Conservation (phyloP, 202 grass and related monocot genomes). For the Dendrocalamus latiflorus region DNA sequence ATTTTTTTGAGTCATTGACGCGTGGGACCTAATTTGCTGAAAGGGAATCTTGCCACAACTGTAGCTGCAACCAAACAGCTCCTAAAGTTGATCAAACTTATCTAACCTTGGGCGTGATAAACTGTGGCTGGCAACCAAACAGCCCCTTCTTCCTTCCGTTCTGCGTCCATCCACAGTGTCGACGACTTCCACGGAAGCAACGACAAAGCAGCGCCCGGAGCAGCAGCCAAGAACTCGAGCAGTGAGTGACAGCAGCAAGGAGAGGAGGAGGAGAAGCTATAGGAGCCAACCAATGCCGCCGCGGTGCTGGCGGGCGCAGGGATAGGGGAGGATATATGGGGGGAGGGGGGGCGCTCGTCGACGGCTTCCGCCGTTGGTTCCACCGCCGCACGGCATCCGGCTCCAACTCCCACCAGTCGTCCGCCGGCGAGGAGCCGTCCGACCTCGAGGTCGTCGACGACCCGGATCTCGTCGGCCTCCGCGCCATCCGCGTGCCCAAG, state of each 20-base stretch:
- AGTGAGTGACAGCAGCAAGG: background rate
- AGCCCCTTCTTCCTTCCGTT: background rate
- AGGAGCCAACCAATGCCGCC: conserved; percentile 40
- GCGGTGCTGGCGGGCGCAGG: background rate
- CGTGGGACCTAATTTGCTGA: too few relatives aligned
- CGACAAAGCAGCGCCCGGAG: background rate
- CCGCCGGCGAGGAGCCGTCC: conserved; percentile 33
- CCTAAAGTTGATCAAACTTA: too few relatives aligned
- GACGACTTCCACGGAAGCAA: background rate
- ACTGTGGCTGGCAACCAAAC: too few relatives aligned
- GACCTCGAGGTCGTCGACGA: conserved; percentile 55
- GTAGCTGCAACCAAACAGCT: too few relatives aligned
- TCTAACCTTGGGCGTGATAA: too few relatives aligned
- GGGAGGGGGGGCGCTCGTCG: conserved; percentile 61
- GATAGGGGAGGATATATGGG: conserved; percentile 41
- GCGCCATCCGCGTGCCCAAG: conserved; percentile 73
- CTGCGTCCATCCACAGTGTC: background rate
- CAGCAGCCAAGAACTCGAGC: background rate
- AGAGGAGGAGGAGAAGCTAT: background rate
- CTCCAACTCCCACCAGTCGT: conserved; percentile 31
- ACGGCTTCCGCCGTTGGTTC: conserved; percentile 88
- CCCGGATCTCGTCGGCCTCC: conserved; percentile 59
- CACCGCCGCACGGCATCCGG: conserved; percentile 55
- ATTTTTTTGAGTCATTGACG: too few relatives aligned
- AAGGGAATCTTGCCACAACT: too few relatives aligned